These are phyloP conservation scores for Saksenaea oblongispora DNA, from an alignment of 371 early-diverging fungal species.

Conservation along the genomic window DNA sequence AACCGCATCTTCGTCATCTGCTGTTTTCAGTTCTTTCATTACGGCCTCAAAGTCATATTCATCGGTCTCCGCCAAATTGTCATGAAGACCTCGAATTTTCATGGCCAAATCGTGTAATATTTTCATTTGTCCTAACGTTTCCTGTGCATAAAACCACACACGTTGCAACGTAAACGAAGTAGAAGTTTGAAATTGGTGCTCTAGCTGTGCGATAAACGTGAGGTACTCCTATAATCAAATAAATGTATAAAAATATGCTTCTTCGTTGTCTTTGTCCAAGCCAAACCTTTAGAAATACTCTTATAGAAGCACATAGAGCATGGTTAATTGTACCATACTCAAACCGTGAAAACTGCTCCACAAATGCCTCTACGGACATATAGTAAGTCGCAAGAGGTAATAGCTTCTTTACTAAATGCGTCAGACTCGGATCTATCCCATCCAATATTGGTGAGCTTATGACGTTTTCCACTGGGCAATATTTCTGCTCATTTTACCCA, in stretches of 20 bases:
- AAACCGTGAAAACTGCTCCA: slow-evolving; percentile 70
- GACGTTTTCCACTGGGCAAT: neutral
- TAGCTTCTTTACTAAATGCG: slow-evolving; percentile 73
- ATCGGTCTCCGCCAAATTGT: slow-evolving; percentile 17
- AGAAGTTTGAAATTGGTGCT: slow-evolving; percentile 77
- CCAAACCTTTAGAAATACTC: slow-evolving; percentile 63
- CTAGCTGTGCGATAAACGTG: slow-evolving; percentile 87
- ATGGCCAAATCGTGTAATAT: slow-evolving; percentile 65
- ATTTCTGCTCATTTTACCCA: slow-evolving; percentile 35
- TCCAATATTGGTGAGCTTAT: neutral
- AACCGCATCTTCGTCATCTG: slow-evolving; percentile 26
- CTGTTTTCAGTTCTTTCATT: slow-evolving; percentile 50
- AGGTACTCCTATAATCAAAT: slow-evolving; percentile 67
- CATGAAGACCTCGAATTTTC: slow-evolving; percentile 45
- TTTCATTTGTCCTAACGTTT: slow-evolving; percentile 71
- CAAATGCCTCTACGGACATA: slow-evolving; percentile 70
- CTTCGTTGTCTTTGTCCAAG: neutral
- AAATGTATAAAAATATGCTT: neutral
- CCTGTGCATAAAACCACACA: slow-evolving; percentile 86
- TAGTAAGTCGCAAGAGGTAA: slow-evolving; percentile 78
- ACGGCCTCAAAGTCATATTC: slow-evolving; percentile 56
- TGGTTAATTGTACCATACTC: slow-evolving; percentile 89
- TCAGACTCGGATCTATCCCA: slow-evolving; percentile 72
- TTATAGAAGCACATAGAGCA: slow-evolving; percentile 84
- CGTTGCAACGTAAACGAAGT: slow-evolving; percentile 85